These are phyloP conservation scores for Paramecium primaurelia DNA, from an alignment of 73 alveolate genomes.

Conservation along the genomic window DNA sequence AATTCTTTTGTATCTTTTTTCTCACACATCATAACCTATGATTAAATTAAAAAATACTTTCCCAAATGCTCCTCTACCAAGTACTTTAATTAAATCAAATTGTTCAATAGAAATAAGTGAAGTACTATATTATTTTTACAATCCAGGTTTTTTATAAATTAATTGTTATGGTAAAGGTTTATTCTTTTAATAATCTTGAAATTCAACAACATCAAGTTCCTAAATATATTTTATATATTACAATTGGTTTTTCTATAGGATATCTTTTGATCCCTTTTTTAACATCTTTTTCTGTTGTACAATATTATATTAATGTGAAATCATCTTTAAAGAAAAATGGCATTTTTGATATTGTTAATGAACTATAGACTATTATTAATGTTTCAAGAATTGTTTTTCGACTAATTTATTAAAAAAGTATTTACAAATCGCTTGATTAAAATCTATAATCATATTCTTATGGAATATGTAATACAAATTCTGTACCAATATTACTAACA, in stretches of 20 bases:
- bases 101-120: conserved; percentile 53
- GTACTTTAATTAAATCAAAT: conserved; percentile 77
- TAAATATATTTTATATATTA: background rate
- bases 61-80: conserved; percentile 95
- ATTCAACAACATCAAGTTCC: conserved; percentile 3
- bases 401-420: background rate
- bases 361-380: background rate
- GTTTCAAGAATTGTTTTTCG: conserved; percentile 8
- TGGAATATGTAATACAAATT: conserved; percentile 57
- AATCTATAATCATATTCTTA: conserved; percentile 62
- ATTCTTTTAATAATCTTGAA: background rate
- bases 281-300: conserved; percentile 53
- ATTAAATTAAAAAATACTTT: conserved; percentile 48
- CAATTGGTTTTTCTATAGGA: conserved; percentile 44
- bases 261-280: conserved; percentile 47
- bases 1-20: conserved; percentile 76
- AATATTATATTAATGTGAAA: background rate
- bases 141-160: background rate
- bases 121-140: background rate
- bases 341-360: background rate
- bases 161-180: conserved; percentile 4
- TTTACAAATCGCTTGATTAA: conserved; percentile 18
- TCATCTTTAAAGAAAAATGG: conserved; percentile 52
- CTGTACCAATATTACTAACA: conserved; percentile 42
- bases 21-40: conserved; percentile 80